Conservation (phyloP, 2,329 filamentous ascomycete genomes). For the Calcarisporium arbuscula region DNA sequence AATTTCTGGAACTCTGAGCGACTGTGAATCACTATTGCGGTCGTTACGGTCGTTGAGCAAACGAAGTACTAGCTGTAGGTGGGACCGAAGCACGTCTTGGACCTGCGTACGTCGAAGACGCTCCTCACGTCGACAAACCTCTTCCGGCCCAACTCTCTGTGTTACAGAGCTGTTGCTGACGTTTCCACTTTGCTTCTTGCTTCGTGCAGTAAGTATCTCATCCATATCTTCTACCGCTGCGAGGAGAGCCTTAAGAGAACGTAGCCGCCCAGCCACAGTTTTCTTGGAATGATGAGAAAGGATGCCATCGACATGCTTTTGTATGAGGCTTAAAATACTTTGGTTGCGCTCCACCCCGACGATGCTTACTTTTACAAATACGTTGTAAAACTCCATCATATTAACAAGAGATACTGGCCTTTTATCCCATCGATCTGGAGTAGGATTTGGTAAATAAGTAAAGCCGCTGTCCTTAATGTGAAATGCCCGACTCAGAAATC, state of each 20-base stretch:
- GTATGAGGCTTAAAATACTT: conserved; percentile 17
- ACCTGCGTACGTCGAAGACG: conserved; percentile 34
- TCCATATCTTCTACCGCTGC: conserved; percentile 35
- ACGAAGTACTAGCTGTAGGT: conserved; percentile 41
- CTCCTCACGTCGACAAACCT: conserved; percentile 14
- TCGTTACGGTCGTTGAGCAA: conserved; percentile 37
- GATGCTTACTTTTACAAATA: conserved; percentile 19
- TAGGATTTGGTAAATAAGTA: conserved; percentile 52
- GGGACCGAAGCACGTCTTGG: conserved; percentile 39
- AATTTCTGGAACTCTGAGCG: conserved; percentile 13
- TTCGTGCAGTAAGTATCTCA: conserved; percentile 31
- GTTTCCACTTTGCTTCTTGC: conserved; percentile 9
- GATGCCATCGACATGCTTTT: conserved; percentile 18
- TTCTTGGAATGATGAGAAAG: conserved; percentile 15
- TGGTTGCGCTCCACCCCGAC: conserved; percentile 12
- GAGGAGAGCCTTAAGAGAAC: conserved; percentile 32
- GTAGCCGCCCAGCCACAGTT: conserved; percentile 19
- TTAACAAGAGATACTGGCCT: conserved; percentile 37
- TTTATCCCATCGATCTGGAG: conserved; percentile 46
- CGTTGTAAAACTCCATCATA: conserved; percentile 33
- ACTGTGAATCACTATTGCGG: conserved; percentile 17
- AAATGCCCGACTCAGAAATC: conserved; percentile 48
- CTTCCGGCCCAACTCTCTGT: conserved; percentile 2
- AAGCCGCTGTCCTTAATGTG: conserved; percentile 44
- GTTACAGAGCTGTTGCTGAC: not conserved